Percentiles rank a stretch among this genome's conserved stretches.
Evolutionary conservation across 306 rosid species (phyloP).

Genomic region (Senna siamea): DNA sequence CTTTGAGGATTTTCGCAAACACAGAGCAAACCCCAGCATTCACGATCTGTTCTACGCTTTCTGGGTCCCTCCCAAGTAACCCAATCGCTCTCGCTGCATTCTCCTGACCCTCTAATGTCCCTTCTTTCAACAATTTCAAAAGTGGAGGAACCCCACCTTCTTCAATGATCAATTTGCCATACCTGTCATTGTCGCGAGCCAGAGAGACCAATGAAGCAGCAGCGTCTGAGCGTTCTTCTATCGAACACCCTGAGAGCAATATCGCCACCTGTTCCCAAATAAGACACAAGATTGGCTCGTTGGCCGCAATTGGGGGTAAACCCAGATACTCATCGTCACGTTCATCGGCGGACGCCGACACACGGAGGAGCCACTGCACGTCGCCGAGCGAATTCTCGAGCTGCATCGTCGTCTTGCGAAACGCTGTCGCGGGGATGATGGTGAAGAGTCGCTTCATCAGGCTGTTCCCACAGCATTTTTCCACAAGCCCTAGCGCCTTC

Average conservation of each 20-base stretch:
- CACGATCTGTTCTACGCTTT: constrained; percentile 65
- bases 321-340: constrained; percentile 62
- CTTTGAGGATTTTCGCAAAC: constrained; percentile 68
- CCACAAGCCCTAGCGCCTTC: constrained; percentile 51
- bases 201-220: constrained; percentile 61
- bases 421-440: constrained; percentile 57
- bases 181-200: constrained; percentile 63
- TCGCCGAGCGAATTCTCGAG: constrained; percentile 66
- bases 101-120: constrained; percentile 59
- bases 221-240: constrained; percentile 60
- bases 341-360: constrained; percentile 51
- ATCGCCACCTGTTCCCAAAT: constrained; percentile 66
- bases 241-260: constrained; percentile 44
- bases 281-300: constrained; percentile 59
- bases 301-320: constrained; percentile 65
- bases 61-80: constrained; percentile 58
- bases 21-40: constrained; percentile 56
- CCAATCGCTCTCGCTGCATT: constrained; percentile 61
- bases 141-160: constrained; percentile 65
- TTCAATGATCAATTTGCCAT: constrained; percentile 58
- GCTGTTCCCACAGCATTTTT: constrained; percentile 57
- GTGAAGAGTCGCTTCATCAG: constrained; percentile 64
- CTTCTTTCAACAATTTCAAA: constrained; percentile 60
- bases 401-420: constrained; percentile 50
- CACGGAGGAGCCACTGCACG: constrained; percentile 67